Evolutionary conservation across 805 yeast genomes (phyloP), one percentile per base, ranked within the genome.

Genomic region (Monosporozyma aerobia): DNA sequence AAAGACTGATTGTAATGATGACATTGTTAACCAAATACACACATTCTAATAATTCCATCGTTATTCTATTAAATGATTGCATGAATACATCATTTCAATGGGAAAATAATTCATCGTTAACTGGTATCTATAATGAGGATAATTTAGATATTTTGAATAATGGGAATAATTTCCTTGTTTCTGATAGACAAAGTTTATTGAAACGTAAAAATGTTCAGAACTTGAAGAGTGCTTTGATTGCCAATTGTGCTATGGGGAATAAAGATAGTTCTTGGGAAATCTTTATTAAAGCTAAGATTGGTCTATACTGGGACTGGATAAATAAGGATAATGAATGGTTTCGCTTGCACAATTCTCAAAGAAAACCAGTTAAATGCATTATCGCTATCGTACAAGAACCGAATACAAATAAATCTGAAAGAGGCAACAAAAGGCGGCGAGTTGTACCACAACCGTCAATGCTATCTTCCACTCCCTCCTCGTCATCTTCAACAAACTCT

Each of bases 261-360:
- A 57, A 61, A 29, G 69, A 67, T 40, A 57, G 59, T 13, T 51
- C 56, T 23, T 67, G 70, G 70, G 68, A 64, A 49, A 60, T 59
- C 13, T 65, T 65, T 44, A 46, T 67, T 3, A 59, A 54, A 41
- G 49, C 54, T 32, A 54, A 65, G 37, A 61, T 67, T 10, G 69
- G 67, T 2, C 10, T 67, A 14, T 62, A 62, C 48, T 61, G 68
- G 63, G 62, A 61, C 33, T 67, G 69, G 69, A 52, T 53, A n/a
- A 13, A 51, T 10, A 47, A 37, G 6, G 33, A 43, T 37, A 32
- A 9, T 43, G 45, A 30, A 19, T 39, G 25, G 25, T 39, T 39
- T 19, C 45, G 30, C 14, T 9, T 13, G 10, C 19, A 25, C 9
- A 43, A 35, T n/a, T 14, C 22, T 13, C 44, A 41, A 35, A 27